Conservation (phyloP, 805 yeast genomes). For the Suhomyces canberraensis region DNA sequence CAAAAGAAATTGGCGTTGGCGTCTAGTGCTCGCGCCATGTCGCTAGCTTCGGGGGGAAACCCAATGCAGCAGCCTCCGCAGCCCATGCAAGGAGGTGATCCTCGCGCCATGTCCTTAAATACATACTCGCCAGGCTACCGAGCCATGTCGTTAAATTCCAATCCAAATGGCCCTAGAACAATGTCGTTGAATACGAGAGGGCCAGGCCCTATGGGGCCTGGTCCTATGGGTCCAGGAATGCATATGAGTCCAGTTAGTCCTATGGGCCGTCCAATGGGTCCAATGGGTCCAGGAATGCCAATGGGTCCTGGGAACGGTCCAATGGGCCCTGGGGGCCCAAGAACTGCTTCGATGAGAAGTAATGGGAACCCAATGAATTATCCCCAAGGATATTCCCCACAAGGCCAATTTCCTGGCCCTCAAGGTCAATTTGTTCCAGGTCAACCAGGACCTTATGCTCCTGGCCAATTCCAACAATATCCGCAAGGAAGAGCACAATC, state of each 20-base stretch:
- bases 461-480: slow-evolving; percentile 11
- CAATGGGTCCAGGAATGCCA: slow-evolving; percentile 5
- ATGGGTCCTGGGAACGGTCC: too few relatives aligned
- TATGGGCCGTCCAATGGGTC: slow-evolving; percentile 3
- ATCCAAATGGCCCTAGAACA: slow-evolving; percentile 26
- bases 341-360: slow-evolving; percentile 9
- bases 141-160: slow-evolving; percentile 12
- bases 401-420: too few relatives aligned
- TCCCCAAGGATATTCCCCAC: slow-evolving; percentile 11
- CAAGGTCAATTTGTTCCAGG: slow-evolving; percentile 11
- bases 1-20: slow-evolving; percentile 58
- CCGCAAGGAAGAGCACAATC: slow-evolving; percentile 15
- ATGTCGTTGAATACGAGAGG: slow-evolving; percentile 20
- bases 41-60: slow-evolving; percentile 34
- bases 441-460: neutral
- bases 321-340: slow-evolving; percentile 9
- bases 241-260: slow-evolving; percentile 2
- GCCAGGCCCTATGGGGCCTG: slow-evolving; percentile 7
- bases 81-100: slow-evolving; percentile 8
- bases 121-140: slow-evolving; percentile 6
- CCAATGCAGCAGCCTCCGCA: slow-evolving; percentile 22
- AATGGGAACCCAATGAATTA: slow-evolving; percentile 8
- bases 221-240: slow-evolving; percentile 4
- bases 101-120: slow-evolving; percentile 14
- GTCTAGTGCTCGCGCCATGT: slow-evolving; percentile 45